Conservation (phyloP, 805 yeast genomes). For the Teunomyces atbi region DNA sequence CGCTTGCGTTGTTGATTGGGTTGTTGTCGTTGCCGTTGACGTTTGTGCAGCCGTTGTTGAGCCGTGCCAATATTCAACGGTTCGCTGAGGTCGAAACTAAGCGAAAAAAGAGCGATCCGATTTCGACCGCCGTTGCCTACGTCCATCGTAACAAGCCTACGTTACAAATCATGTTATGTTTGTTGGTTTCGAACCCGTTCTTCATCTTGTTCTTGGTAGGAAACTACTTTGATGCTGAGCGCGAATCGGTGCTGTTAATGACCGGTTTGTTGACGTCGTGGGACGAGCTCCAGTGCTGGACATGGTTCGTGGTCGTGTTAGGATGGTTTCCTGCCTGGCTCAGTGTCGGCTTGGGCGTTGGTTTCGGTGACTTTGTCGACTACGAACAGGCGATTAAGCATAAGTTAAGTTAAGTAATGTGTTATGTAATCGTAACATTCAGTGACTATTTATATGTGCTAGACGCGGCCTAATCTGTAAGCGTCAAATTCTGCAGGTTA, state of each 20-base stretch:
- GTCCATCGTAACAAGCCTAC: conserved; percentile 12
- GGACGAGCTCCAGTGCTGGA: conserved; percentile 74
- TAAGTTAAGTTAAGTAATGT: not conserved
- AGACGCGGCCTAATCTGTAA: not conserved
- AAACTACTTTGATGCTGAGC: conserved; percentile 27
- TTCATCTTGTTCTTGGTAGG: conserved; percentile 25
- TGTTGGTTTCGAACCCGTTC: conserved; percentile 56
- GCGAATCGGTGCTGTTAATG: conserved; percentile 41
- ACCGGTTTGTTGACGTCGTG: conserved; percentile 60
- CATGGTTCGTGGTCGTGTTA: conserved; percentile 70
- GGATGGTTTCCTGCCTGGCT: conserved; percentile 90
- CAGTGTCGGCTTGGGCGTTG: conserved; percentile 24
- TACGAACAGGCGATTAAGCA: conserved; percentile 5
- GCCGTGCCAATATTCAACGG: not conserved
- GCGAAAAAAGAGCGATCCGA: conserved; percentile 5
- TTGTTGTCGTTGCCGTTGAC: conserved; percentile 74
- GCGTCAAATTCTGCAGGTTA: not conserved
- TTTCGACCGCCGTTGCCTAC: conserved; percentile 1
- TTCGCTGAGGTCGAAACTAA: not conserved
- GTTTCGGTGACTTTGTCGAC: conserved; percentile 27
- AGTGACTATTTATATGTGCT: not conserved
- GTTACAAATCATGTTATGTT: conserved; percentile 23
- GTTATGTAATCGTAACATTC: not conserved
- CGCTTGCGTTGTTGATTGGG: conserved; percentile 74
- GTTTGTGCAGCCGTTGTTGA: conserved; percentile 44